Evolutionary conservation across 2,329 filamentous ascomycete genomes (phyloP), one percentile per base, ranked within the genome.

Genomic region (Beauveria rudraprayagi): DNA sequence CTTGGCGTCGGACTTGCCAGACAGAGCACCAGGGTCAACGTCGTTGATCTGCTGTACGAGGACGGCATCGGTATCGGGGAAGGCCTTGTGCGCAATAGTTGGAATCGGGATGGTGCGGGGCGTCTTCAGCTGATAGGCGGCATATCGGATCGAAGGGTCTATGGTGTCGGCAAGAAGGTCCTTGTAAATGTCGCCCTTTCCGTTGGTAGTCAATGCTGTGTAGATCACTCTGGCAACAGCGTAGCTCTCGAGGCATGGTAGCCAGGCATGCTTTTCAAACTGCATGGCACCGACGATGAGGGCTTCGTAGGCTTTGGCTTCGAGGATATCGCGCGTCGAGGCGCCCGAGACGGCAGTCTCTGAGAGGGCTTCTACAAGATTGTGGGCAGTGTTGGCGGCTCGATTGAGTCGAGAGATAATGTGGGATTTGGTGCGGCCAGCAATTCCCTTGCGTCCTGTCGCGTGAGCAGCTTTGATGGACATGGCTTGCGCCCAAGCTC

Each of bases 401-500:
- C 97, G 97, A 68, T 86, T 83, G 46, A 97, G 79, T 58, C 92
- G 86, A 16, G 92, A 96, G 61, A 95, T 85, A 44, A 97, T 94
- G 73, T 99, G 93, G 58, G 88, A 88, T 70, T 92, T 87, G 19
- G 90, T 89, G 57, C 88, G 85, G 63, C 92, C 89, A 30, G 87
- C 84, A 65, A 96, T 89, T 54, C 87, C 88, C 73, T 91, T 90
- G 63, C 87, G 86, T 67, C 94, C 91, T 67, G 89, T 83, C 44
- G 90, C 84, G 71, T 95, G 91, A 22, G 85, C 79, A 4, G 91
- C 84, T 75, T 96, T 97, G 82, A 97, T 91, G 71, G 89, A 86
- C 92, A 97, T 95, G 62, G 92, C 93, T 73, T 96, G 88, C 43
- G 94, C 93, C 91, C 92, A 97, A 56, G 92, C 91, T 65, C 94